These are phyloP conservation scores for Globisporangium paddicum DNA, from an alignment of 352 stramenopile genomes.

Conservation along the genomic window DNA sequence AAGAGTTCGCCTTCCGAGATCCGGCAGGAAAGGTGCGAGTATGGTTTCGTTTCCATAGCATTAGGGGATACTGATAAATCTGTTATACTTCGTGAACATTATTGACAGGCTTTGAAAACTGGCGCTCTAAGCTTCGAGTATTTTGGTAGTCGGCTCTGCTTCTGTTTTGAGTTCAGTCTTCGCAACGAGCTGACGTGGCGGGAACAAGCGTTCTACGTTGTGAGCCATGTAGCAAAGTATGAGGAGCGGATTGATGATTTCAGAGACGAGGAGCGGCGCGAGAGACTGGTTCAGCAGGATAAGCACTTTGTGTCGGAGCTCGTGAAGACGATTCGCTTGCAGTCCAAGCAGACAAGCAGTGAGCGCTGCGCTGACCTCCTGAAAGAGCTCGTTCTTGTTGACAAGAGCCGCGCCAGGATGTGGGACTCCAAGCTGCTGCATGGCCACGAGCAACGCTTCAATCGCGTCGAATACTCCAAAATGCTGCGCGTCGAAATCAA, in stretches of 20 bases:
- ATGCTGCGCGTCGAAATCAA: conserved; percentile 70
- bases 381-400: conserved; percentile 58
- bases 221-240: conserved; percentile 17
- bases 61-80: neutral
- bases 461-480: conserved; percentile 45
- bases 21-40: conserved; percentile 29
- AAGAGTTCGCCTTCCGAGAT: conserved; percentile 39
- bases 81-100: neutral
- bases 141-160: conserved; percentile 49
- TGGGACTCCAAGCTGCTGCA: conserved; percentile 75
- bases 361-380: conserved; percentile 51
- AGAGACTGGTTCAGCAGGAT: conserved; percentile 45
- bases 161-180: conserved; percentile 47
- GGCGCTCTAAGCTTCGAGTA: conserved; percentile 51
- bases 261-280: conserved; percentile 48
- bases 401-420: conserved; percentile 42
- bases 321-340: conserved; percentile 66
- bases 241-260: conserved; percentile 66
- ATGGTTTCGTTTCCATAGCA: neutral
- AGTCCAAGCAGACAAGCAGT: conserved; percentile 53
- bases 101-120: conserved; percentile 19
- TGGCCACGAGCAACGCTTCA: conserved; percentile 62
- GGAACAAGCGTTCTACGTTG: conserved; percentile 10
- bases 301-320: conserved; percentile 67
- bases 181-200: conserved; percentile 8